Evolutionary conservation across 805 yeast species (phyloP), one percentile per base, ranked within the genome.

Genomic region (Kuraishia ogatae): DNA sequence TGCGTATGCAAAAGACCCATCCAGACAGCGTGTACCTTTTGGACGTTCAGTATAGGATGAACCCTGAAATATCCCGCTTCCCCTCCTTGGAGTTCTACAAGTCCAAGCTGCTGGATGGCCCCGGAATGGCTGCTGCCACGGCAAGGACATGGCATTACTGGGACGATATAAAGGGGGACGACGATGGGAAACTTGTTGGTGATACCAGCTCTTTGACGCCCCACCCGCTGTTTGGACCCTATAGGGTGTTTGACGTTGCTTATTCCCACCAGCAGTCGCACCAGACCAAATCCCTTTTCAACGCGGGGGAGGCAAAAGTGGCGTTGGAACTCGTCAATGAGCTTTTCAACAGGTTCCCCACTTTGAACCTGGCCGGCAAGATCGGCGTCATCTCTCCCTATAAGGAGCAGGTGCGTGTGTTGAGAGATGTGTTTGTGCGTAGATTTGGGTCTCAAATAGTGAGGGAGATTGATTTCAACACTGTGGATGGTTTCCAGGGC

Each of bases 401-500:
- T 69, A 90, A 90, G 62, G 96, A 89, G 60, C 99, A 94, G 66
- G 82, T 90, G 48, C 63, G 76, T 39, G 71, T 77, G 1, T 64
- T 94, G 56, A 80, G 80, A 59, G 75, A 77, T 20, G 68, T 76
- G 1, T 93, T 94, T 63, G 66, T 71, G 5, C 72, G 73, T 17
- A 72, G 73, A 54, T 87, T 79, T 63, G 98, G 98, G 11, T 72
- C 72, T 1, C 64, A 72, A 2, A 85, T 93, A 39, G 67, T 78
- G 20, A 76, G 80, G 29, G 84, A 81, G 54, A 82, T 96, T 52
- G 96, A 89, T 65, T 91, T 94, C 71, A 91, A 92, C 65, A 90
- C 99, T 0, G 91, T 94, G 57, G 99, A 94, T 77, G 99, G 98
- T 1, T 94, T 92, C 67, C 99, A 91, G 73, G 97, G 97, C 59